These are phyloP conservation scores for Physcia stellaris DNA, from an alignment of 495 filamentous ascomycete species.

Conservation along the genomic window DNA sequence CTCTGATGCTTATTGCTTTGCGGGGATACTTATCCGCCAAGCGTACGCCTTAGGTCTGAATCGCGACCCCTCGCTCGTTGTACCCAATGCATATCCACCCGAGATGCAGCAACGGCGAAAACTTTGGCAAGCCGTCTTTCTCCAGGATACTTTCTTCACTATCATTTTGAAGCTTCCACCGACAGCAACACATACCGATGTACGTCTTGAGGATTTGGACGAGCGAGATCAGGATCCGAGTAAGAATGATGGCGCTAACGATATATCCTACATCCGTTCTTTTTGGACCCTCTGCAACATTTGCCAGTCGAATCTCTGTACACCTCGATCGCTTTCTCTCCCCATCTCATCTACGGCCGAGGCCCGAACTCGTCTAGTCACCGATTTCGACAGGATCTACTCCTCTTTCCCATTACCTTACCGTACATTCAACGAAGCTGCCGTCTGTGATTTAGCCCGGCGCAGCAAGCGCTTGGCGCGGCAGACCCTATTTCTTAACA, in stretches of 20 bases:
- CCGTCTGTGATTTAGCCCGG: constrained; percentile 32
- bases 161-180: constrained; percentile 59
- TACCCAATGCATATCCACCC: constrained; percentile 39
- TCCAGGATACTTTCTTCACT: constrained; percentile 68
- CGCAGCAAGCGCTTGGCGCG: constrained; percentile 44
- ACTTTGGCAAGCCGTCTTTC: constrained; percentile 60
- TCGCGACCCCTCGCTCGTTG: constrained; percentile 56
- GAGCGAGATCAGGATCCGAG: constrained; percentile 34
- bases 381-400: constrained; percentile 46
- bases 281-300: constrained; percentile 62
- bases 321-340: constrained; percentile 47
- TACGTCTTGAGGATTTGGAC: constrained; percentile 49
- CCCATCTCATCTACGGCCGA: constrained; percentile 45
- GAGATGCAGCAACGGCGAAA: constrained; percentile 60
- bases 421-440: constrained; percentile 42
- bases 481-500: constrained; percentile 54
- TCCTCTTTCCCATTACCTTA: constrained; percentile 49
- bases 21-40: constrained; percentile 54
- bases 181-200: constrained; percentile 57
- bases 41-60: constrained; percentile 65
- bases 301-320: constrained; percentile 54
- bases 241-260: constrained; percentile 36
- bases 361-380: constrained; percentile 46
- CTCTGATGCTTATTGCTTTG: constrained; percentile 63
- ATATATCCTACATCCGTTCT: constrained; percentile 52